These are phyloP conservation scores for Amanita exitialis DNA, from an alignment of 768 basidiomycete genomes.

Conservation along the genomic window DNA sequence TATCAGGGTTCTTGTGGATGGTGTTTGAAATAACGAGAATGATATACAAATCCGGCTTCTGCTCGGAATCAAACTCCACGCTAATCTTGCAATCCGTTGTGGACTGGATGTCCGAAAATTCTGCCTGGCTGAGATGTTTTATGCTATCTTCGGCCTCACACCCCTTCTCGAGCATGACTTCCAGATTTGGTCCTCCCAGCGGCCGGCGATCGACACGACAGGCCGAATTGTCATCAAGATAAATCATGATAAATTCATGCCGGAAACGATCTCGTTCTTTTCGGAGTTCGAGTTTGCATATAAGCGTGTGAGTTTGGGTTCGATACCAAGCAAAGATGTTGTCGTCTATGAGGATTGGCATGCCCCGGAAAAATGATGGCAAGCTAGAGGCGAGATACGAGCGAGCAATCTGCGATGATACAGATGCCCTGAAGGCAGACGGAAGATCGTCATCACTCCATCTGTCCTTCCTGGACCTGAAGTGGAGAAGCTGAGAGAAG, in stretches of 20 bases:
- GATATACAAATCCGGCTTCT: neutral
- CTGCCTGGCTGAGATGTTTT: neutral
- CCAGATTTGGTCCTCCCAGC: neutral
- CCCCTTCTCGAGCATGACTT: neutral
- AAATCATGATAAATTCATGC: neutral
- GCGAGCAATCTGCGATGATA: neutral
- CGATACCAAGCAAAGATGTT: neutral
- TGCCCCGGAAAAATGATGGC: neutral
- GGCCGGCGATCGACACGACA: neutral
- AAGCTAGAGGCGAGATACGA: neutral
- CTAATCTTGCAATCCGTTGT: neutral
- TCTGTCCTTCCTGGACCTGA: neutral
- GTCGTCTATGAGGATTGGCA: neutral
- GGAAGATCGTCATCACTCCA: neutral
- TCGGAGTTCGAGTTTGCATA: slow-evolving; percentile 1
- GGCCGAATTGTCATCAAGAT: neutral
- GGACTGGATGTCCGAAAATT: neutral
- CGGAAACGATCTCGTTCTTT: neutral
- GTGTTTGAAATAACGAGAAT: neutral
- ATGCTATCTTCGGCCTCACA: slow-evolving; percentile 2
- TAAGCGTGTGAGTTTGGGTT: neutral
- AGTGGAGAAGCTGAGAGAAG: no score
- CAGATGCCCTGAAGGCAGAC: neutral
- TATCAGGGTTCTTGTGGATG: neutral
- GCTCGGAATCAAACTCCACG: neutral